Percentiles rank a stretch among this genome's conserved stretches.
phyloP scores from a whole-genome alignment of 768 basidiomycete species.

The Mycena rebaudengoi region DNA sequence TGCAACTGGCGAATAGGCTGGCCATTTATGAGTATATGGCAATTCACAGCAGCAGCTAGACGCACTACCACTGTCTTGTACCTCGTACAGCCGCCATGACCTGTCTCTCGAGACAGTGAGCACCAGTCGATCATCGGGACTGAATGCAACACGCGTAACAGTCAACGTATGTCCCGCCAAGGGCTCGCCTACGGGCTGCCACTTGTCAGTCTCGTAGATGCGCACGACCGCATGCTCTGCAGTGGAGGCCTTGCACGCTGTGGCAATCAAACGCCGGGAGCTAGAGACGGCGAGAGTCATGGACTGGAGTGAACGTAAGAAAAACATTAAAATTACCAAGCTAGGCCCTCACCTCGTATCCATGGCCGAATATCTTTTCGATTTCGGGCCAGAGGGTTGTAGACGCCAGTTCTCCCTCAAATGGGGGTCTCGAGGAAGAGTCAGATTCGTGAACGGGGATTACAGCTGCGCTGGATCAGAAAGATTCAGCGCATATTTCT shows the following conservation, averaged over 20 bases:
- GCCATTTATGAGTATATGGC: neutral
- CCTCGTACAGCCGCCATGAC: constrained; percentile 85
- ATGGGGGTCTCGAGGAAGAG: constrained; percentile 58
- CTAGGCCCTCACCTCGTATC: constrained; percentile 77
- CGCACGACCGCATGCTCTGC: constrained; percentile 91
- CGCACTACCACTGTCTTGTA: constrained; percentile 49
- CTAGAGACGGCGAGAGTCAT: constrained; percentile 83
- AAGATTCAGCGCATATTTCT: neutral
- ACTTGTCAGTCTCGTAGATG: constrained; percentile 77
- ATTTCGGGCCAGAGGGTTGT: constrained; percentile 95
- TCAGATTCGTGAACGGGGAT: constrained; percentile 8
- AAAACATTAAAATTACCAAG: neutral
- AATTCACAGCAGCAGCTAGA: neutral
- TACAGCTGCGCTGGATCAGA: constrained; percentile 1
- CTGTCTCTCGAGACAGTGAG: constrained; percentile 92
- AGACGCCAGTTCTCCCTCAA: constrained; percentile 89
- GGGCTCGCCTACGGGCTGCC: constrained; percentile 74
- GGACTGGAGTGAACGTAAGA: constrained; percentile 56
- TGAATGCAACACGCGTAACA: constrained; percentile 90
- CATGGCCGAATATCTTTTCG: constrained; percentile 97
- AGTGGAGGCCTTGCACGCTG: constrained; percentile 89
- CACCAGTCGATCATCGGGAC: constrained; percentile 80
- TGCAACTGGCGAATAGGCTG: constrained; percentile 70
- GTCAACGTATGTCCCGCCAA: constrained; percentile 88
- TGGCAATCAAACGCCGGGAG: constrained; percentile 76